Conservation (phyloP, 352 stramenopile genomes). For the Globisporangium spiculum region DNA sequence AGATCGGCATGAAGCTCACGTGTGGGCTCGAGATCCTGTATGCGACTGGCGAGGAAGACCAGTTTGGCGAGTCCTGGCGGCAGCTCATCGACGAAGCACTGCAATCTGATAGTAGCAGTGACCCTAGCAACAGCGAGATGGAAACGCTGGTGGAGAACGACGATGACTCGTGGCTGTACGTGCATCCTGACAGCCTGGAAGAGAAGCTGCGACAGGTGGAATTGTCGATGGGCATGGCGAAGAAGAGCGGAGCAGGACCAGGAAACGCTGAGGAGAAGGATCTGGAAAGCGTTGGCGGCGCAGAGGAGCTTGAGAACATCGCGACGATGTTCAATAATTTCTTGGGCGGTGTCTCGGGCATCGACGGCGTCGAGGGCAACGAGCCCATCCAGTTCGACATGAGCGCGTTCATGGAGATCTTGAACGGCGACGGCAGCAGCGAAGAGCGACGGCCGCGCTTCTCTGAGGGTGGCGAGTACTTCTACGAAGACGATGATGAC, state of each 20-base stretch:
- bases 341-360: conserved; percentile 49
- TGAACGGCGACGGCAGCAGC: conserved; percentile 30
- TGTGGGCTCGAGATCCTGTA: conserved; percentile 80
- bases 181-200: conserved; percentile 74
- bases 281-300: conserved; percentile 27
- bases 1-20: conserved; percentile 74
- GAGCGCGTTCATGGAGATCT: conserved; percentile 61
- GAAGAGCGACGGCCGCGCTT: conserved; percentile 10
- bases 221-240: conserved; percentile 14
- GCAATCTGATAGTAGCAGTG: not conserved
- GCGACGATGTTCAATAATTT: conserved; percentile 79
- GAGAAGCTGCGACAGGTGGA: conserved; percentile 45
- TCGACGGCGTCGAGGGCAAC: conserved; percentile 62
- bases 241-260: conserved; percentile 5
- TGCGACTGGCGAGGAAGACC: conserved; percentile 34
- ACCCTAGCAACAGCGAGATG: not conserved
- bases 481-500: conserved; percentile 20
- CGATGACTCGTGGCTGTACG: conserved; percentile 76
- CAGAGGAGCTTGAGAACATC: conserved; percentile 66
- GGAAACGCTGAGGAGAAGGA: not conserved
- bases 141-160: conserved; percentile 39
- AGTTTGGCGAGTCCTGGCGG: conserved; percentile 40
- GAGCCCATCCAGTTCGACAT: conserved; percentile 68
- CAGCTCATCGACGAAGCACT: conserved; percentile 35
- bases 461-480: conserved; percentile 15